Evolutionary conservation across 306 rosid genomes (phyloP), one percentile per base, ranked within the genome.

Genomic region (Rosa lucieae): DNA sequence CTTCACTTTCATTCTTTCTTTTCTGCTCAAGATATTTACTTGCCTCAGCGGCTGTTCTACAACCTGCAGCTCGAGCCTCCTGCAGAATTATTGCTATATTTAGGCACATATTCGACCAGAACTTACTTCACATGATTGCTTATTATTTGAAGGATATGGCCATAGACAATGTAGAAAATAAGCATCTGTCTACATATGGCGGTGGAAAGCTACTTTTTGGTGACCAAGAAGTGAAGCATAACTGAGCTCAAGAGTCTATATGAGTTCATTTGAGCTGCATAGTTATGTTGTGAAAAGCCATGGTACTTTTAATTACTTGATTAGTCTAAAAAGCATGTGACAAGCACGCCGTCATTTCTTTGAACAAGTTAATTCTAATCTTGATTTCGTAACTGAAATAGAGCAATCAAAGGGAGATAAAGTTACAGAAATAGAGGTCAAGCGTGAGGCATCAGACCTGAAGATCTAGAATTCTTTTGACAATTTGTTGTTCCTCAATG

Each of bases 61-160:
- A 94, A 14, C 97, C 97, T 55, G 94, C 92, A 76, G 87, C 83
- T 84, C 90, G 92, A 77, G 97, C 96, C 78, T 88, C 94, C 98
- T 92, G 81, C 79, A 79, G 32, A 69, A 43, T 68, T 62, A 42
- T 49, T 49, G 11, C 82, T 51, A 78, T 14, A 73, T 72, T 67
- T 88, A 48, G 59, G 74, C 55, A 68, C 48, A 49, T 48, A 74
- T 55, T 23, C 48, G 29, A 13, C 23, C 42, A 75, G 29, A 26
- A 46, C 39, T 29, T 13, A 42, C 3, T 11, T 44, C 7, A 44
- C 11, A 42, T 20, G 35, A 69, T 69, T 47, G 15, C 56, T 21
- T 43, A 26, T 46, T 12, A 13, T 21, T 47, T 47, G 59, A 47
- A 47, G 18, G 53, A 43, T n/a, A 69, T 18, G 5, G 10, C 9